A percentile compares a stretch with the other conserved stretches of the same genome.
Evolutionary conservation across 1,284 basidiomycete genomes (phyloP).

Genomic region (Agaricales sp.): DNA sequence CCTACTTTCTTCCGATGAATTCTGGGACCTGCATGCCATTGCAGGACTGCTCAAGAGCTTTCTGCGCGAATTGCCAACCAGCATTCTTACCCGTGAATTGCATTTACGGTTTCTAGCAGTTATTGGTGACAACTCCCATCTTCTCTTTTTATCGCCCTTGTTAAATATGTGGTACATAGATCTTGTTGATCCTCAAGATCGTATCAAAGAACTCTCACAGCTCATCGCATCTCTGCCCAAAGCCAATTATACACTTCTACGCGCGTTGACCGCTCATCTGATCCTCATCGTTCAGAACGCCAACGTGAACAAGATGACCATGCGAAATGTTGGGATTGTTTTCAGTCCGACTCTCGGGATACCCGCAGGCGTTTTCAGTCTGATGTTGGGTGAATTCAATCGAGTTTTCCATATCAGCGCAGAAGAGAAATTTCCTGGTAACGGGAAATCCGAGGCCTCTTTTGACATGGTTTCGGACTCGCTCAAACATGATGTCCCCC

Average conservation of each 20-base stretch:
- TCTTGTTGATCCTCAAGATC: slow-evolving; percentile 78
- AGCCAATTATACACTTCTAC: slow-evolving; percentile 88
- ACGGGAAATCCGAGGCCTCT: slow-evolving; percentile 24
- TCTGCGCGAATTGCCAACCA: slow-evolving; percentile 83
- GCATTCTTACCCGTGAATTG: slow-evolving; percentile 85
- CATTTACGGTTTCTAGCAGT: slow-evolving; percentile 84
- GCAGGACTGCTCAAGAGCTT: slow-evolving; percentile 88
- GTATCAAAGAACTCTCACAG: slow-evolving; percentile 78
- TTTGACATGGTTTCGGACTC: slow-evolving; percentile 19
- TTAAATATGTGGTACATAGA: slow-evolving; percentile 35
- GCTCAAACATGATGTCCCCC: slow-evolving; percentile 22
- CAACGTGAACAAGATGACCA: slow-evolving; percentile 93
- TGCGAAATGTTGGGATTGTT: slow-evolving; percentile 97
- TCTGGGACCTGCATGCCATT: slow-evolving; percentile 93
- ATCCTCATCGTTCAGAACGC: slow-evolving; percentile 93
- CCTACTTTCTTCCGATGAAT: slow-evolving; percentile 76
- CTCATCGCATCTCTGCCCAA: slow-evolving; percentile 84
- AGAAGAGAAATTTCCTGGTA: slow-evolving; percentile 14
- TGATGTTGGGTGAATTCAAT: slow-evolving; percentile 89
- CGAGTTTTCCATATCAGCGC: slow-evolving; percentile 76
- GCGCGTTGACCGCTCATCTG: slow-evolving; percentile 90
- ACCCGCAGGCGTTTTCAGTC: slow-evolving; percentile 87
- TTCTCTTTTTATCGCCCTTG: slow-evolving; percentile 6
- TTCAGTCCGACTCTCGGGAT: slow-evolving; percentile 94
- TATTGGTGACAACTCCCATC: slow-evolving; percentile 55